Evolutionary conservation across 768 basidiomycete species (phyloP), one percentile per base, ranked within the genome.

Genomic region (Favolaschia claudopus): DNA sequence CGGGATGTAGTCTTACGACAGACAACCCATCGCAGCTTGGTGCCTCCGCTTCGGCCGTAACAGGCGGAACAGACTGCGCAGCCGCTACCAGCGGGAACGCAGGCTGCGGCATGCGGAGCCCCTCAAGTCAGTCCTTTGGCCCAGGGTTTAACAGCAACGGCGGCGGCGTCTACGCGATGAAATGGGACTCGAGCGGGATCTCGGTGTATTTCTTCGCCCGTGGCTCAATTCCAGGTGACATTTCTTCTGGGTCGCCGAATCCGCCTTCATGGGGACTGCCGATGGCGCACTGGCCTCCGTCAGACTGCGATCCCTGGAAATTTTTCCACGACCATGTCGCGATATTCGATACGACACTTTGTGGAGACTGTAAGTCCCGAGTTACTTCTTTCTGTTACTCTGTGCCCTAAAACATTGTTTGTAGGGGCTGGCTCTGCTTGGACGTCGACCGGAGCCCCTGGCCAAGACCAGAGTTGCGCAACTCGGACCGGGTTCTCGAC

Each of bases 121-220:
- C 72, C 29, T 77, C 79, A 47, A 75, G 72, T 49, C 86, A 84
- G 57, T 88, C 89, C 2, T 96, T 91, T 69, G 95, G 95, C n/a
- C 73, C 81, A n/a, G 85, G 79, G 13, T 98, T 96, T 79, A 98
- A 98, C 73, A 72, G 69, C n/a, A 88, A 83, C 64, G 86, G 87
- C 10, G 95, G 95, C 40, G 95, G 95, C 65, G 90, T 94, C 47
- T 96, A 94, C 76, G 91, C 91, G 48, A 93, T 90, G 89, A 81
- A 83, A 70, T 95, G 93, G 93, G 87, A 88, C 70, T 72, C 79
- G 45, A 75, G 77, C 46, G 95, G 95, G 27, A 86, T 98, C 66
- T 79, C 87, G 12, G 76, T 95, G 24, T 95, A 82, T 76, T 96
- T 90, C 78, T 98, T 96, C 78, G 82, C 87, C 24, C 84, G 92